Conservation (phyloP, 495 filamentous ascomycete species). For the Trichocladium uniseriatum region DNA sequence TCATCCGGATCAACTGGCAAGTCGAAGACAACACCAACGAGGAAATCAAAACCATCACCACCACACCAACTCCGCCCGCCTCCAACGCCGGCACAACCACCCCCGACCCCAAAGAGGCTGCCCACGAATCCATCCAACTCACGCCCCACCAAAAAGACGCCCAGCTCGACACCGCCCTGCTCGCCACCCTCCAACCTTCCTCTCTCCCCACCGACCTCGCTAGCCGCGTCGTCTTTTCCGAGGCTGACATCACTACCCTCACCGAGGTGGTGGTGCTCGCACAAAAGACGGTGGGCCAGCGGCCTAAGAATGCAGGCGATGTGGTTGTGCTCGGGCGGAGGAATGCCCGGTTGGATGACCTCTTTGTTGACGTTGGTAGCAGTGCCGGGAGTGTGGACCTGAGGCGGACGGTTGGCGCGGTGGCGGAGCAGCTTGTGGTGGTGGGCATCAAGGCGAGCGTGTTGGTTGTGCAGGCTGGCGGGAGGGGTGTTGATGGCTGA, state of each 20-base stretch:
- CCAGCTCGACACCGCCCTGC: constrained; percentile 47
- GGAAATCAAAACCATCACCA: constrained; percentile 2
- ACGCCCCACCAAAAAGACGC: constrained; percentile 23
- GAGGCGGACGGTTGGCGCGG: constrained; percentile 53
- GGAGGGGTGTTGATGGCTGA: constrained; percentile 12
- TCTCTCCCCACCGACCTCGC: constrained; percentile 50
- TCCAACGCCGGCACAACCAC: background rate
- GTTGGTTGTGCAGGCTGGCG: constrained; percentile 65
- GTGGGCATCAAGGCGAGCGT: constrained; percentile 59
- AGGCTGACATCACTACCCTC: constrained; percentile 22
- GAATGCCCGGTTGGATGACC: constrained; percentile 26
- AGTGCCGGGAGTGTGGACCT: constrained; percentile 30
- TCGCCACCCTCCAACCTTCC: constrained; percentile 49
- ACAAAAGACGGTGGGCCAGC: constrained; percentile 50
- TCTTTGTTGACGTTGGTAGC: background rate
- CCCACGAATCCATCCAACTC: constrained; percentile 23
- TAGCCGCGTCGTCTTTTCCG: constrained; percentile 52
- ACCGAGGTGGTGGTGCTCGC: constrained; percentile 34
- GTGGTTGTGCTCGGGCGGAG: constrained; percentile 66
- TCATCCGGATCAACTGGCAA: constrained; percentile 44
- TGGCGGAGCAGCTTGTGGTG: constrained; percentile 56
- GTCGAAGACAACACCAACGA: background rate
- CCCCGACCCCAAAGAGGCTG: constrained; percentile 15
- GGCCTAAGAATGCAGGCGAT: constrained; percentile 62
- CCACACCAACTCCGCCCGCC: background rate